A percentile compares a stretch with the other conserved stretches of the same genome.
These are phyloP conservation scores for Botryotinia calthae DNA, from an alignment of 2,329 filamentous ascomycete species.

Conservation along the genomic window DNA sequence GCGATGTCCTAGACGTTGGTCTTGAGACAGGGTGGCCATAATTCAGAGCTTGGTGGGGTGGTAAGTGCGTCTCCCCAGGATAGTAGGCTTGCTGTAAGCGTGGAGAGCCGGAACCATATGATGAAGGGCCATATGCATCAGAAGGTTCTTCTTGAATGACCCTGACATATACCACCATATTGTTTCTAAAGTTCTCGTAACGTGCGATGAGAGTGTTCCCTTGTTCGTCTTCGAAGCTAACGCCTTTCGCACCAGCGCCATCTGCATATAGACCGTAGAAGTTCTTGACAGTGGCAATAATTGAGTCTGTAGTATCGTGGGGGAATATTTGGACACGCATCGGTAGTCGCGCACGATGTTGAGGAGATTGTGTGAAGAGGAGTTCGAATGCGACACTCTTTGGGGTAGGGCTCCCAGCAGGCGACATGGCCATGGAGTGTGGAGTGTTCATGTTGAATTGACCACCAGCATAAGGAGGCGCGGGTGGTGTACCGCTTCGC, in stretches of 20 bases:
- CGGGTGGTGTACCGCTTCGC: slow-evolving; percentile 36
- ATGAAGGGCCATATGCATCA: slow-evolving; percentile 51
- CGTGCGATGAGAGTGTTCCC: slow-evolving; percentile 90
- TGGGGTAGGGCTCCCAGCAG: slow-evolving; percentile 43
- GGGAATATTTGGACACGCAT: slow-evolving; percentile 89
- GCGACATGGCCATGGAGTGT: slow-evolving; percentile 35
- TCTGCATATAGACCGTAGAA: slow-evolving; percentile 94
- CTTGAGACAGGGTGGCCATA: slow-evolving; percentile 62
- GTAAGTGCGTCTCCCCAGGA: slow-evolving; percentile 61
- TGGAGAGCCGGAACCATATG: slow-evolving; percentile 52
- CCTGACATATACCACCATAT: slow-evolving; percentile 91
- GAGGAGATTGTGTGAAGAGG: slow-evolving; percentile 64
- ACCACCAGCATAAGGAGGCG: slow-evolving; percentile 27
- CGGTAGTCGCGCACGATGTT: slow-evolving; percentile 72
- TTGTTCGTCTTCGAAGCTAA: slow-evolving; percentile 90
- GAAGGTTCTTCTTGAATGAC: slow-evolving; percentile 62
- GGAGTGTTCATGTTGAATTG: slow-evolving; percentile 32
- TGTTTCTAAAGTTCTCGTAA: slow-evolving; percentile 91
- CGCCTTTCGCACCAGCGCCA: slow-evolving; percentile 66
- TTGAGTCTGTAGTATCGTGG: slow-evolving; percentile 95
- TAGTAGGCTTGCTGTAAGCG: slow-evolving; percentile 53
- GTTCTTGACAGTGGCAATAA: slow-evolving; percentile 97
- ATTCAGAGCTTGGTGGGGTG: slow-evolving; percentile 53
- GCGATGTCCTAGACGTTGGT: slow-evolving; percentile 67
- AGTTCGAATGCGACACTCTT: slow-evolving; percentile 81